Base-by-base conservation (phyloP, 495 filamentous ascomycete genomes). In the Hypoxylon perforatum region DNA sequence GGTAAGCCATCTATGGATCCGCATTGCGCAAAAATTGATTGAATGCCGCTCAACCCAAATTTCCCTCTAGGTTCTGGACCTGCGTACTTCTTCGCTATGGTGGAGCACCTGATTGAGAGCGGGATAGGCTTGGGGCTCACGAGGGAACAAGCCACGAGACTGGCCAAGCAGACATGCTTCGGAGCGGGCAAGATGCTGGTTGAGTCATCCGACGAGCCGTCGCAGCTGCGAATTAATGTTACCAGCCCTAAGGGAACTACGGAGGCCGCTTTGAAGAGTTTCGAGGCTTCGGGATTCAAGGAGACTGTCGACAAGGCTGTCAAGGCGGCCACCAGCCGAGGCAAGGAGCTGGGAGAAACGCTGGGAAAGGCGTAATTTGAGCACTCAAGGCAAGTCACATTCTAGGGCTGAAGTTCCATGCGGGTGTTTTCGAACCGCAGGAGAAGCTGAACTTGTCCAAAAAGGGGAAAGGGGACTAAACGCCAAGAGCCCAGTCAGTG, bases 221-320 rank as follows among this genome's bases (percentile, higher is more conserved):
- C 73, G n/a, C 74, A 75, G 44, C 59, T 76, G 18, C 74, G 74
- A 35, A 71, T 36, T 19, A 76, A 76, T 36, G 74, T 76, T 11
- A 76, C 74, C 0, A 76, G 74, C 41, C 74, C 74, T 17, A 76
- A 76, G 25, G 74, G 74, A 17, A 76, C 74, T 5, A 76, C 74
- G n/a, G 65, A 74, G 21, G 74, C 74, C 14, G 74, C 74, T 11
- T 30, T 76, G 46, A 68, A 75, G 23, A 73, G 65, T 44, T 75
- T 76, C 28, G 74, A 75, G 19, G 64, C 70, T 18, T 73, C 71
- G 0, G 71, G 73, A 0, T 71, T 76, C 33, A 73, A 72, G 48
- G 69, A 69, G 1, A 42, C 52, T 25, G 74, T 76, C 2, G 58
- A 75, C 35, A 75, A 72, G 61, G 70, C 74, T 1, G 73, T 76